Conservation (phyloP, 2,329 filamentous ascomycete species). For the Phialemonium atrogriseum region DNA sequence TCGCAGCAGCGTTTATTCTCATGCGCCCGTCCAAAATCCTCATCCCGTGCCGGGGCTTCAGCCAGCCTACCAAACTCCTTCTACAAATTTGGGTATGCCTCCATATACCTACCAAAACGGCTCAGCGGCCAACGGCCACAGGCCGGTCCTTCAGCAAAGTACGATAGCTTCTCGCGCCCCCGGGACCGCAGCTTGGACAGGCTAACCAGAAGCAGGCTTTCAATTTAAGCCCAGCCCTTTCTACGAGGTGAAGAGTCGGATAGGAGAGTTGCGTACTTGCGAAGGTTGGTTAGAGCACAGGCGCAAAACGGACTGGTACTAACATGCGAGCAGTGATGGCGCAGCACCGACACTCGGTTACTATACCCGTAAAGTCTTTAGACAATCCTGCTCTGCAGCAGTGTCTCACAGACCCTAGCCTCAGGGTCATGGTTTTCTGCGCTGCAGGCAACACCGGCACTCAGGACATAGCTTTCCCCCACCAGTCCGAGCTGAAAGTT, state of each 20-base stretch:
- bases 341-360: constrained; percentile 41
- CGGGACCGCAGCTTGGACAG: too few species aligned
- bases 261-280: constrained; percentile 59
- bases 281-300: constrained; percentile 50
- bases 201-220: constrained; percentile 17
- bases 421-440: constrained; percentile 78
- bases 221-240: constrained; percentile 72
- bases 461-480: constrained; percentile 81
- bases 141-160: too few species aligned
- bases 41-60: background rate
- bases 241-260: constrained; percentile 58
- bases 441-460: constrained; percentile 52
- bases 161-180: background rate
- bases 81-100: too few species aligned
- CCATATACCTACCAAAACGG: too few species aligned
- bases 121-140: too few species aligned
- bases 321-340: constrained; percentile 39
- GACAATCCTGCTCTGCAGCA: constrained; percentile 44
- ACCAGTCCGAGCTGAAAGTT: constrained; percentile 86
- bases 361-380: constrained; percentile 36
- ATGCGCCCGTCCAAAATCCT: too few species aligned
- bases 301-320: too few species aligned
- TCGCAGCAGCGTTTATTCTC: too few species aligned
- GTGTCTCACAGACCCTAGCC: constrained; percentile 50
- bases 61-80: too few species aligned